These are phyloP conservation scores for Colletotrichum sp. DNA, from an alignment of 2,329 filamentous ascomycete species.

Conservation along the genomic window DNA sequence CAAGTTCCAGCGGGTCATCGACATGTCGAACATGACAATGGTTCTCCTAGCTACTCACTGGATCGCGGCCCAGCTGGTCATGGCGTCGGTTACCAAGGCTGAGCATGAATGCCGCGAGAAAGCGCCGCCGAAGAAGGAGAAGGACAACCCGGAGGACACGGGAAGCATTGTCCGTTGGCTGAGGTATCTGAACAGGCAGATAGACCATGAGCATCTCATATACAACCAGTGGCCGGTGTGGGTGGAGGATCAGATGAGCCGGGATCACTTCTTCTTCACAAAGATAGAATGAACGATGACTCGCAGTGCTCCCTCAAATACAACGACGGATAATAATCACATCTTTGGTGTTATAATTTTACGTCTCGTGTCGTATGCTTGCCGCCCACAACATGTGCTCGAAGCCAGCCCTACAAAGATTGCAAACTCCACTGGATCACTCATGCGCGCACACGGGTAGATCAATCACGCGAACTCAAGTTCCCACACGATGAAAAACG, in stretches of 20 bases:
- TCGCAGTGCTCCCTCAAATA: not conserved
- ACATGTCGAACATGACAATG: constrained; percentile 49
- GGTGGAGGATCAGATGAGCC: constrained; percentile 55
- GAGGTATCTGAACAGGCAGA: constrained; percentile 50
- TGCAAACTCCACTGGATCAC: not conserved
- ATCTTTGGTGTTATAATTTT: not conserved
- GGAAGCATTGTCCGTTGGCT: constrained; percentile 54
- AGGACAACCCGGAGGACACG: constrained; percentile 33
- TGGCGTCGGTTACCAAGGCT: constrained; percentile 49
- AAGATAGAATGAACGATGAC: constrained; percentile 17
- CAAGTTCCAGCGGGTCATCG: constrained; percentile 54
- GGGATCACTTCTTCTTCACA: constrained; percentile 51
- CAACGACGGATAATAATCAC: not conserved
- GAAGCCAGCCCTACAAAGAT: not conserved
- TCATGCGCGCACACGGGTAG: not conserved
- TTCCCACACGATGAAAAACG: not conserved
- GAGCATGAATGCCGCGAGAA: constrained; percentile 39
- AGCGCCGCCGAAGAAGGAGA: constrained; percentile 24
- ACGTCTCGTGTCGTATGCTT: not conserved
- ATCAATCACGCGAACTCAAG: not conserved
- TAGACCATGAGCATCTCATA: constrained; percentile 45
- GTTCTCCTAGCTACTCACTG: constrained; percentile 57
- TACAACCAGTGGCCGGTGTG: constrained; percentile 60
- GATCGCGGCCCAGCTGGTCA: constrained; percentile 59
- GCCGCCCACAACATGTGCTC: not conserved